phyloP scores from a whole-genome alignment of 345 rosid species.

The Punica granatum region DNA sequence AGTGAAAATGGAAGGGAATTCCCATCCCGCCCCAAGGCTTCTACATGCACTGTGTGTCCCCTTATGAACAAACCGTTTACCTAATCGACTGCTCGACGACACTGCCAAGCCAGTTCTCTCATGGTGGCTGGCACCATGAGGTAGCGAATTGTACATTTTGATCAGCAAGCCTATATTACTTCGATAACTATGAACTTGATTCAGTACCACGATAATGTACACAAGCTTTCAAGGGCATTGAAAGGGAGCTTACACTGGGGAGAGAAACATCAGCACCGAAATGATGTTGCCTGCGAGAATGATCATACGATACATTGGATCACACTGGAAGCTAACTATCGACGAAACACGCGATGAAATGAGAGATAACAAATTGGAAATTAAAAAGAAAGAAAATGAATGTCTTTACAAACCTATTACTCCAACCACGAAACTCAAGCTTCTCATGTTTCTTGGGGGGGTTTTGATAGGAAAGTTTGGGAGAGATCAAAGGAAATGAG shows the following conservation, averaged over 20 bases:
- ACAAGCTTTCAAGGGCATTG: not conserved
- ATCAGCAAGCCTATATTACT: too few species aligned
- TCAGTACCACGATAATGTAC: too few species aligned
- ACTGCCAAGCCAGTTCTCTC: too few species aligned
- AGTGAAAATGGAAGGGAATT: too few species aligned
- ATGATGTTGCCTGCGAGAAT: constrained; percentile 54
- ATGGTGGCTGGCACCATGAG: too few species aligned
- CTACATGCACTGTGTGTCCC: too few species aligned
- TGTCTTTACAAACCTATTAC: constrained; percentile 37
- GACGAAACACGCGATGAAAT: not conserved
- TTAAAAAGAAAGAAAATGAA: not conserved
- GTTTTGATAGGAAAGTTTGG: not conserved
- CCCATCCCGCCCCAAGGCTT: too few species aligned
- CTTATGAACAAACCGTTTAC: too few species aligned
- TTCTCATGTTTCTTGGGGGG: not conserved
- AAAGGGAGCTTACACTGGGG: constrained; percentile 49
- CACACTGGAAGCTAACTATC: too few species aligned
- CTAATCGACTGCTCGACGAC: too few species aligned
- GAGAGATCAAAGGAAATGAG: not conserved
- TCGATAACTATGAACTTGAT: too few species aligned
- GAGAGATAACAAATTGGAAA: not conserved
- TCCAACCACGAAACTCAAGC: constrained; percentile 35
- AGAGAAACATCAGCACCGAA: constrained; percentile 65
- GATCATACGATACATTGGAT: not conserved
- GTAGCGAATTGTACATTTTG: too few species aligned